A percentile compares a stretch with the other conserved stretches of the same genome.
Conservation (phyloP, 306 rosid genomes). For the Hippophae rhamnoides region DNA sequence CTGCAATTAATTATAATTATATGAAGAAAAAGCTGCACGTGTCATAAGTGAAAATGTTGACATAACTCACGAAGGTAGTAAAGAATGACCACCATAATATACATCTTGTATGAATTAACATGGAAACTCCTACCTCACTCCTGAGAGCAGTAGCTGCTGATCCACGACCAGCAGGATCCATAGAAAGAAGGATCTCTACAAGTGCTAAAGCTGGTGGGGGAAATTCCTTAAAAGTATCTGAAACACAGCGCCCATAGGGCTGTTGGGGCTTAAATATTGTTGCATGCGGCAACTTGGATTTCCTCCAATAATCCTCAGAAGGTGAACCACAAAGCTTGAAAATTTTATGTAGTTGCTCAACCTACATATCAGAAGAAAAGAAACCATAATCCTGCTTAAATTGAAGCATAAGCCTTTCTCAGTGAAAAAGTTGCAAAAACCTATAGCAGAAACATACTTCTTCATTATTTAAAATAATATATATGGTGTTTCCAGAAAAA, state of each 20-base stretch:
- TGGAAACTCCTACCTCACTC: slow-evolving; percentile 54
- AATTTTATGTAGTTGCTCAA: slow-evolving; percentile 86
- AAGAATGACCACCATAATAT: background rate
- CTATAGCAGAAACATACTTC: background rate
- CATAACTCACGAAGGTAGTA: background rate
- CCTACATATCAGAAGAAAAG: slow-evolving; percentile 37
- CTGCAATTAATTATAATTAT: too few relatives aligned
- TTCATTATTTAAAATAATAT: background rate
- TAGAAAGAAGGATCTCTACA: slow-evolving; percentile 66
- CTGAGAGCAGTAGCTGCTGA: slow-evolving; percentile 70
- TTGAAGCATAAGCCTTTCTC: slow-evolving; percentile 4
- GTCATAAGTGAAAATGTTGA: background rate
- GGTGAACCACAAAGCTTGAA: slow-evolving; percentile 95
- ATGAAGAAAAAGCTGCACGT: too few relatives aligned
- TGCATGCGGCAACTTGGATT: slow-evolving; percentile 90
- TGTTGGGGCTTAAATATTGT: slow-evolving; percentile 93
- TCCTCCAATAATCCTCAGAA: slow-evolving; percentile 89
- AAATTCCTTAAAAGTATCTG: slow-evolving; percentile 78
- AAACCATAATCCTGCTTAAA: slow-evolving; percentile 6
- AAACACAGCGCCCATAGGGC: slow-evolving; percentile 78
- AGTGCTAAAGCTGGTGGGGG: slow-evolving; percentile 71
- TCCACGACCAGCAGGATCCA: slow-evolving; percentile 90
- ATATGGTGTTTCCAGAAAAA: background rate
- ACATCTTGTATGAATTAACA: background rate
- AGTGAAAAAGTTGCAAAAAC: background rate